These are phyloP conservation scores for Trichomonascus vanleenenianus DNA, from an alignment of 805 yeast species.

Conservation along the genomic window DNA sequence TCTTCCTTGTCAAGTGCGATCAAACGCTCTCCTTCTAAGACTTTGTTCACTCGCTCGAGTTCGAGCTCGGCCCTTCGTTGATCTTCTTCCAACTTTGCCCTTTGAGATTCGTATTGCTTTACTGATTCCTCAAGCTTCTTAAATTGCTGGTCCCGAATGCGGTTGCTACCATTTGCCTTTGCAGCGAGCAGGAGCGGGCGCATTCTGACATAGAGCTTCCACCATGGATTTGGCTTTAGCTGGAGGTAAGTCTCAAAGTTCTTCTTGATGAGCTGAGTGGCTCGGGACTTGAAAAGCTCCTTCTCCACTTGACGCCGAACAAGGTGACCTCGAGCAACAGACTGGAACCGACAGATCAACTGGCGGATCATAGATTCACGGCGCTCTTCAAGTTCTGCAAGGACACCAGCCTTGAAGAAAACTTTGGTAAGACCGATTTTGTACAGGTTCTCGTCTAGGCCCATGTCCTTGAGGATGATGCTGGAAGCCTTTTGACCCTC, in stretches of 20 bases:
- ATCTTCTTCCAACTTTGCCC: conserved; percentile 21
- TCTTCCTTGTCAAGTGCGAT: conserved; percentile 41
- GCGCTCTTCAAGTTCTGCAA: conserved; percentile 68
- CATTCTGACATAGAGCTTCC: conserved; percentile 56
- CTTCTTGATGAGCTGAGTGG: conserved; percentile 59
- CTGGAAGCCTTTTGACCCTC: conserved; percentile 64
- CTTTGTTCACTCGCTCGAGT: conserved; percentile 24
- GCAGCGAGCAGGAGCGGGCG: conserved; percentile 70
- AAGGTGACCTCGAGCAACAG: conserved; percentile 55
- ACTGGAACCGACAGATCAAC: conserved; percentile 54
- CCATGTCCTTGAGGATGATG: conserved; percentile 52
- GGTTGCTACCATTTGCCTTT: conserved; percentile 49
- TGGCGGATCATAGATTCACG: conserved; percentile 57
- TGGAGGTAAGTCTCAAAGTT: conserved; percentile 49
- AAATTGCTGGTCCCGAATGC: conserved; percentile 30
- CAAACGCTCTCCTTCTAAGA: conserved; percentile 34
- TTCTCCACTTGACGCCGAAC: conserved; percentile 42
- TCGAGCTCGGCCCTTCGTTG: conserved; percentile 22
- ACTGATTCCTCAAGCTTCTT: conserved; percentile 25
- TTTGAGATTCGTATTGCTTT: conserved; percentile 24
- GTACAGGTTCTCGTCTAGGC: conserved; percentile 51
- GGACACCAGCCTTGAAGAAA: conserved; percentile 68
- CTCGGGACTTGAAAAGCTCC: conserved; percentile 53
- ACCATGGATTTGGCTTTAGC: conserved; percentile 63
- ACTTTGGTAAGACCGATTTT: conserved; percentile 66